Conservation (phyloP, 169 alveolate genomes). For the Cryptosporidium parvum region DNA sequence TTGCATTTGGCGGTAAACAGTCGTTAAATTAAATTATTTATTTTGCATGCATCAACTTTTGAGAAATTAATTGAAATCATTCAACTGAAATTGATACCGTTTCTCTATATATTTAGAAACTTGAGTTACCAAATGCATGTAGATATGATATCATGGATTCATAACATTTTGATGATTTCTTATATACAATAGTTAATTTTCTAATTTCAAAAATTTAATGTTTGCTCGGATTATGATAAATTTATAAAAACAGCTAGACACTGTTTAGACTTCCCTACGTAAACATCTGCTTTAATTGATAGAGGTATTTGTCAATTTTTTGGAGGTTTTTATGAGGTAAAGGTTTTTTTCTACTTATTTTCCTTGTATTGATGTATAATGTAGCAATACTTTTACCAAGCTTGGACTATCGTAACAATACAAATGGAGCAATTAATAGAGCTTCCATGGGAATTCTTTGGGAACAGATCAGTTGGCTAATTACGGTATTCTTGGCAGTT, state of each 20-base stretch:
- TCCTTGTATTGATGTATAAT: slow-evolving; percentile 53
- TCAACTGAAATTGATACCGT: no score
- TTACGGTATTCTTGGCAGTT: slow-evolving; percentile 47
- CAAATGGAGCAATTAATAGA: slow-evolving; percentile 60
- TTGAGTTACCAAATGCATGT: no score
- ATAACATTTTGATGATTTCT: not conserved
- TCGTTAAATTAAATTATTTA: not conserved
- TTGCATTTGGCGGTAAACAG: not conserved
- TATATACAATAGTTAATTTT: not conserved
- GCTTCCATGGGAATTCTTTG: slow-evolving; percentile 59
- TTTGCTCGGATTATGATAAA: slow-evolving; percentile 34
- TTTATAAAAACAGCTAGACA: slow-evolving; percentile 13
- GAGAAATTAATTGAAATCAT: not conserved
- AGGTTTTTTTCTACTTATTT: not conserved
- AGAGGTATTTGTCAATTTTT: not conserved
- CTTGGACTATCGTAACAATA: slow-evolving; percentile 67
- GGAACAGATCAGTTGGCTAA: slow-evolving; percentile 59
- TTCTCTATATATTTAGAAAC: not conserved
- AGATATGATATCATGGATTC: no score
- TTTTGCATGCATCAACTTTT: not conserved
- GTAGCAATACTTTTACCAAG: slow-evolving; percentile 73
- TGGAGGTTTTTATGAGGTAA: not conserved
- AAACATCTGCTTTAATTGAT: not conserved
- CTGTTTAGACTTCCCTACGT: not conserved
- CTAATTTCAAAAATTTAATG: not conserved